Evolutionary conservation across 768 basidiomycete species (phyloP).

Genomic region (Boletus subparvulus): DNA sequence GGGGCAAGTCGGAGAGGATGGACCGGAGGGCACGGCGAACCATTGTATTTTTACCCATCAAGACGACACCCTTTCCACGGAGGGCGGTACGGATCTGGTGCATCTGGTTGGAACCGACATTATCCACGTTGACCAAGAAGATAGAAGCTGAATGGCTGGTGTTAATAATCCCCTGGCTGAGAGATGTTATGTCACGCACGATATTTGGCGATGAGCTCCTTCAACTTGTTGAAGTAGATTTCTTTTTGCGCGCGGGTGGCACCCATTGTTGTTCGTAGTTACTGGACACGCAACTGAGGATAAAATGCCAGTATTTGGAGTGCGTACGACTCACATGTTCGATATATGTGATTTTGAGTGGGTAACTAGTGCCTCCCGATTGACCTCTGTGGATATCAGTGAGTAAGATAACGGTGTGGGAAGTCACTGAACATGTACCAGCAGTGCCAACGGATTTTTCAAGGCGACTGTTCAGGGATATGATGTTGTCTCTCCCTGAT

Average conservation of each 20-base stretch:
- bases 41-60: slow-evolving; percentile 99
- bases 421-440: slow-evolving; percentile 44
- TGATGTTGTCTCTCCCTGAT: slow-evolving; percentile 8
- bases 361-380: slow-evolving; percentile 78
- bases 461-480: slow-evolving; percentile 58
- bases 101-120: slow-evolving; percentile 99
- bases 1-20: slow-evolving; percentile 85
- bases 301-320: background rate
- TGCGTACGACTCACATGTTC: slow-evolving; percentile 25
- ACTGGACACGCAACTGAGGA: slow-evolving; percentile 9
- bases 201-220: slow-evolving; percentile 87
- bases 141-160: slow-evolving; percentile 71
- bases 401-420: background rate
- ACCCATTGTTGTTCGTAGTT: slow-evolving; percentile 69
- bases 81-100: slow-evolving; percentile 95
- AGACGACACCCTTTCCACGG: slow-evolving; percentile 92
- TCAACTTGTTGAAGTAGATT: slow-evolving; percentile 89
- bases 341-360: slow-evolving; percentile 24
- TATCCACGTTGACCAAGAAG: slow-evolving; percentile 99
- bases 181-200: slow-evolving; percentile 52
- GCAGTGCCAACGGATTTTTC: slow-evolving; percentile 93
- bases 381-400: slow-evolving; percentile 65
- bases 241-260: slow-evolving; percentile 87
- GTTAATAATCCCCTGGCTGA: background rate
- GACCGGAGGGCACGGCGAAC: slow-evolving; percentile 96